Evolutionary conservation across 768 basidiomycete species (phyloP).

Genomic region (Mycena pura): DNA sequence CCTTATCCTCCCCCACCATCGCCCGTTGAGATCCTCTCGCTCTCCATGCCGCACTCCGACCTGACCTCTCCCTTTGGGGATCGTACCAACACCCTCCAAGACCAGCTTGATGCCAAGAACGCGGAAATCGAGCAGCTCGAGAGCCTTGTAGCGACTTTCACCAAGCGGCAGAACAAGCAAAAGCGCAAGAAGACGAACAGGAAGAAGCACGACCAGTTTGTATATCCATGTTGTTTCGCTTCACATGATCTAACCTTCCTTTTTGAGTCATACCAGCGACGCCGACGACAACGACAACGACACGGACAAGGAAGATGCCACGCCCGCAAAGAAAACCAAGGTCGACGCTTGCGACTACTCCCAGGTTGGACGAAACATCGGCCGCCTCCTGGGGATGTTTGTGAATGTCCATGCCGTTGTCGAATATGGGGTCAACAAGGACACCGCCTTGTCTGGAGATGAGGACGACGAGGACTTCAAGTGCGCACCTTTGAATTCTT

Average conservation of each 20-base stretch:
- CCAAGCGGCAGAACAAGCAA: too few relatives aligned
- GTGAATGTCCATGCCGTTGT: background rate
- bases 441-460: background rate
- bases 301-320: background rate
- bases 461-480: background rate
- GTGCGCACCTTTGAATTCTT: background rate
- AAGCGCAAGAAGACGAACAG: too few relatives aligned
- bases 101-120: background rate
- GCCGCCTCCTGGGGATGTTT: background rate
- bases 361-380: background rate
- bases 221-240: constrained; percentile 6
- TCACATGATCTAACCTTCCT: background rate
- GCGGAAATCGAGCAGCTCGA: background rate
- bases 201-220: background rate
- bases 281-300: background rate
- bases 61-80: background rate
- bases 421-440: background rate
- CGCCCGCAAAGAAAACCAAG: background rate
- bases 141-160: background rate
- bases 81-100: background rate
- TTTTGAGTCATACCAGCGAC: background rate
- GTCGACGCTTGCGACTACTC: background rate
- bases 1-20: background rate
- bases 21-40: background rate
- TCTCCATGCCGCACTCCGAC: background rate